phyloP scores from a whole-genome alignment of 192 early-diverging fungal genomes.

The Backusella circina region DNA sequence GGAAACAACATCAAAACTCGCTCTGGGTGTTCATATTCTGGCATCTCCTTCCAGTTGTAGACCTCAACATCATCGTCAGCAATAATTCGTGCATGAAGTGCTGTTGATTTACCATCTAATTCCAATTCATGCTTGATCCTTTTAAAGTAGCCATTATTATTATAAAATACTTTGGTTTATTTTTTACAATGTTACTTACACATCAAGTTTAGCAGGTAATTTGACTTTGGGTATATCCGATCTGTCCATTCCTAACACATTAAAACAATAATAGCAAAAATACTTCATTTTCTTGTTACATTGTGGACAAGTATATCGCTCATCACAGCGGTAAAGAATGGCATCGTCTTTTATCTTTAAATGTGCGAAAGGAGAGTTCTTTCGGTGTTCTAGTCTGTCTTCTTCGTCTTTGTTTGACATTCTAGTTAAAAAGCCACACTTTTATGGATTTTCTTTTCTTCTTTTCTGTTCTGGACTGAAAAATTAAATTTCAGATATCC shows the following conservation, averaged over 20 bases:
- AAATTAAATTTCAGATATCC: not conserved
- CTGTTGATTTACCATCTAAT: slow-evolving; percentile 82
- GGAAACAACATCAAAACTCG: slow-evolving; percentile 80
- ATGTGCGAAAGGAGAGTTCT: slow-evolving; percentile 8
- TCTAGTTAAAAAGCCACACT: not conserved
- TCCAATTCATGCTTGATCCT: slow-evolving; percentile 80
- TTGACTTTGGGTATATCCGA: slow-evolving; percentile 54
- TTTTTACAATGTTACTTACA: slow-evolving; percentile 42
- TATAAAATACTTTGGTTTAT: not conserved
- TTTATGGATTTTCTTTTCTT: not conserved
- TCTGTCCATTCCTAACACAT: slow-evolving; percentile 45
- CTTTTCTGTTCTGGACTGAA: not conserved
- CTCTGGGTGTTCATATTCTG: slow-evolving; percentile 59
- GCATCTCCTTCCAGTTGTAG: slow-evolving; percentile 47
- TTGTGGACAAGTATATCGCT: slow-evolving; percentile 39
- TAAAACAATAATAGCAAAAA: slow-evolving; percentile 72
- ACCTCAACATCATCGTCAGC: slow-evolving; percentile 68
- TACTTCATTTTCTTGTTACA: slow-evolving; percentile 67
- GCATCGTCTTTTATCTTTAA: slow-evolving; percentile 14
- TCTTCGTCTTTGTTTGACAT: not conserved
- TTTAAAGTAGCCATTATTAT: not conserved
- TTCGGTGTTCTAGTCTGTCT: not conserved
- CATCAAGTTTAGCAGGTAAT: slow-evolving; percentile 70
- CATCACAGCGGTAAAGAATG: not conserved
- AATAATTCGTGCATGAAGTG: slow-evolving; percentile 78